Evolutionary conservation across 805 yeast genomes (phyloP), one percentile per base, ranked within the genome.

Genomic region (Pichia exigua): DNA sequence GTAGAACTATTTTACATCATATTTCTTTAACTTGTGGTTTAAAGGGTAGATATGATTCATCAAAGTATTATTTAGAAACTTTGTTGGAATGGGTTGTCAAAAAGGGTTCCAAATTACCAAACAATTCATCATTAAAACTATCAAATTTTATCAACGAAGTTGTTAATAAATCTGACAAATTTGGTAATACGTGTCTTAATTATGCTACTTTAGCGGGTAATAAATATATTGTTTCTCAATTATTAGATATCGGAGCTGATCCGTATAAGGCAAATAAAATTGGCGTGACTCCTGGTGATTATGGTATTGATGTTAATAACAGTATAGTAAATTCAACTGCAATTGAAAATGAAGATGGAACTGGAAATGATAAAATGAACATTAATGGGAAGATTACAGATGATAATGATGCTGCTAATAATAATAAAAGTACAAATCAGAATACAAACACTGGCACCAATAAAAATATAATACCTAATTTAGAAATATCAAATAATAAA

Each of bases 111-210:
- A 66, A 67, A 20, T 60, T 81, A 47, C 72, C 78, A 17, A 60
- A 56, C 3, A 67, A 72, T 27, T 73, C 77, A 42, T 70, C 73
- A 18, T 67, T 78, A 46, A 71, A 79, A 41, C 69, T 86, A 26
- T 76, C 78, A 12, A 72, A 76, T 61, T 80, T 85, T 57, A 82
- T 85, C 72, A 72, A 77, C 18, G 79, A 82, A 46, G 78, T 94
- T 59, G 83, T 92, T 49, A 92, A 94, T 64, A 85, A 86, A n/a
- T 87, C 85, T 56, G 99, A 94, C 69, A 73, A 81, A 50, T 91
- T 91, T 61, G 99, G 99, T 26, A 97, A 94, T 65, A 94, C 99
- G 0, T 91, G 97, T 46, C 73, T 94, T 54, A 95, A 91, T 63
- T 87, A 94, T 51, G 95, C 95, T 0, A 94, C 97, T 0, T 78